Evolutionary conservation across 192 early-diverging fungal species (phyloP).

Genomic region (Cetraspora pellucida): DNA sequence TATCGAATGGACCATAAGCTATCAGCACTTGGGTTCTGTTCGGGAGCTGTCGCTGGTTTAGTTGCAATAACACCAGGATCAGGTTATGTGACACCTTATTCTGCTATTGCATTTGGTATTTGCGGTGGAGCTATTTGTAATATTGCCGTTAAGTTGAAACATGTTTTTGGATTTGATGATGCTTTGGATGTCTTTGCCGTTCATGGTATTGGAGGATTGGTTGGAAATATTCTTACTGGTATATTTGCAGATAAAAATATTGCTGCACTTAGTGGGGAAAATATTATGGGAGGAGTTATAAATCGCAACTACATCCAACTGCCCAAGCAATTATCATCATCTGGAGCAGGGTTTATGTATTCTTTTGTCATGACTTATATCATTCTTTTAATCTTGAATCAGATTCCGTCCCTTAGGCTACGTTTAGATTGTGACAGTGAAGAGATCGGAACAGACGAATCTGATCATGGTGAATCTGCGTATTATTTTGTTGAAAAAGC

Average conservation of each 20-base stretch:
- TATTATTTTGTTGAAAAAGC: neutral
- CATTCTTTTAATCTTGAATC: slow-evolving; percentile 57
- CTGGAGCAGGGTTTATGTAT: slow-evolving; percentile 64
- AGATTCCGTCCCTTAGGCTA: slow-evolving; percentile 46
- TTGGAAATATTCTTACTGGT: slow-evolving; percentile 77
- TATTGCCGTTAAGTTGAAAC: slow-evolving; percentile 53
- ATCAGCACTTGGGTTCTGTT: slow-evolving; percentile 73
- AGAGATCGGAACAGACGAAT: neutral
- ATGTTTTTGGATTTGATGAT: slow-evolving; percentile 63
- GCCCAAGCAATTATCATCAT: slow-evolving; percentile 69
- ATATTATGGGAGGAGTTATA: slow-evolving; percentile 68
- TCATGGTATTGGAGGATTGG: slow-evolving; percentile 69
- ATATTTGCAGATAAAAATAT: slow-evolving; percentile 74
- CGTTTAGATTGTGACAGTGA: neutral
- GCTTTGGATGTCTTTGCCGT: slow-evolving; percentile 72
- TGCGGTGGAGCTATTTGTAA: slow-evolving; percentile 59
- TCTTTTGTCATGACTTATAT: slow-evolving; percentile 60
- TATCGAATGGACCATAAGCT: slow-evolving; percentile 60
- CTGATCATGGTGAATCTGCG: neutral
- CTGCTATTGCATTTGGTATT: slow-evolving; percentile 68
- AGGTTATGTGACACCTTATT: slow-evolving; percentile 83
- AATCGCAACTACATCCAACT: slow-evolving; percentile 67
- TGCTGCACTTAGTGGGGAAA: slow-evolving; percentile 57
- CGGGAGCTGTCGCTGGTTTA: slow-evolving; percentile 77
- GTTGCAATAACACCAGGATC: slow-evolving; percentile 83